Base-by-base conservation (phyloP, 2,329 filamentous ascomycete genomes). In the Trichophyton rubrum region DNA sequence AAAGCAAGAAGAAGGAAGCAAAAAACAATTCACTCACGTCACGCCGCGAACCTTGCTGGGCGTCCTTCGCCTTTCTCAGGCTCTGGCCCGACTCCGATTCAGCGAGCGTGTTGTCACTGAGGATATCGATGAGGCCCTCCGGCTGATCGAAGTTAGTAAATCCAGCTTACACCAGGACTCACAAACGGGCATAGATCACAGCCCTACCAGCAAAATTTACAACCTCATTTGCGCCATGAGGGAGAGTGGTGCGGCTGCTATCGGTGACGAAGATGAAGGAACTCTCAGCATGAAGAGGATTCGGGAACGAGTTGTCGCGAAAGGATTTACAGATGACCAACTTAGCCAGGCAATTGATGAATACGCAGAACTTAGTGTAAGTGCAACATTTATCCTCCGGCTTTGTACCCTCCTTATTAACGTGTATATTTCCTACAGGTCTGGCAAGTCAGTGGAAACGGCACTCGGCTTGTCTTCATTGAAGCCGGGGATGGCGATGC, bases 261-360 rank as follows among this genome's bases (percentile, higher is more conserved):
- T 92, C 67, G 85, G 88, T 47, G 85, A 90, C 55, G 90, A 89
- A 38, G 78, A 79, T 59, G 80, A 81, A 30, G 78, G 88, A 20
- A 91, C 96, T 74, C 77, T 99, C 68, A 93, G 87, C 73, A 82
- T 99, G 78, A 83, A 88, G 66, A 88, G 90, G 74, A 89, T 99
- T 62, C 84, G 91, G 72, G 91, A 96, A 74, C 79, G 93, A 66
- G 90, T 99, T 33, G 81, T 97, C 68, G 93, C 91, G 59, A 96
- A 96, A 81, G 93, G 93, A 2, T 99, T 96, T 74, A 99, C 92
- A 0, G 87, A 90, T 65, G 90, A 97, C 74, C 91, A 99, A 74
- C 90, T 96, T 77, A 81, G 88, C 69, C 82, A 83, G 66, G 87
- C 91, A 20, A 80, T 99, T 71, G 87, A 96, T 64, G 92, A 96